Percentiles rank a stretch among this genome's conserved stretches.
Conservation (phyloP, 768 basidiomycete species). For the Chalciporus sphaerocephalus region DNA sequence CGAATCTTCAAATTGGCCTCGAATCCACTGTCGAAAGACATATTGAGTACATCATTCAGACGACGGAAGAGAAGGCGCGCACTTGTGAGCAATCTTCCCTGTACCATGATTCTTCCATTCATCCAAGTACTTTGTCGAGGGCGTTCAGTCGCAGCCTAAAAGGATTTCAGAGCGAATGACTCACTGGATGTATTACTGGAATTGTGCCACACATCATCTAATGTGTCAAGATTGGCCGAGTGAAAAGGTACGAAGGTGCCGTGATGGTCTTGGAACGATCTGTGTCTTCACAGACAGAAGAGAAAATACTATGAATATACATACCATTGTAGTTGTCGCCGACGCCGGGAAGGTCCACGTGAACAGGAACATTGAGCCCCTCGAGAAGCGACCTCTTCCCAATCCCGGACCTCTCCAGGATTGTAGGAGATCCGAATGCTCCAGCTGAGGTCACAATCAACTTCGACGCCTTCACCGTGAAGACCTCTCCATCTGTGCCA, state of each 20-base stretch:
- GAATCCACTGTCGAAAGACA: constrained; percentile 4
- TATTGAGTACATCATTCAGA: background rate
- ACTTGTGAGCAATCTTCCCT: constrained; percentile 55
- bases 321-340: constrained; percentile 41
- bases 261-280: constrained; percentile 25
- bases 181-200: constrained; percentile 31
- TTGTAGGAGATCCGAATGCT: constrained; percentile 41
- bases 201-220: constrained; percentile 44
- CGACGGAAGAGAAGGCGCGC: no score
- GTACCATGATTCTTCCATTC: constrained; percentile 36
- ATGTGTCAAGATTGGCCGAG: constrained; percentile 42
- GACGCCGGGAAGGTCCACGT: constrained; percentile 39
- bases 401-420: constrained; percentile 53
- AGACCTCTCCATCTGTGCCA: constrained; percentile 17
- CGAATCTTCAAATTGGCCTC: constrained; percentile 24
- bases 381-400: constrained; percentile 31
- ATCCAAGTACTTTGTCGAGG: constrained; percentile 20
- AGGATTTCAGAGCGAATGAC: no score
- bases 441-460: constrained; percentile 40
- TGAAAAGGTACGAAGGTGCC: constrained; percentile 30
- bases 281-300: no score
- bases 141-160: background rate
- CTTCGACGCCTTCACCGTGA: constrained; percentile 27
- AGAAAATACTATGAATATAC: background rate
- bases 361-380: constrained; percentile 23